Evolutionary conservation across 768 basidiomycete genomes (phyloP).

Genomic region (Ramaria sp.): DNA sequence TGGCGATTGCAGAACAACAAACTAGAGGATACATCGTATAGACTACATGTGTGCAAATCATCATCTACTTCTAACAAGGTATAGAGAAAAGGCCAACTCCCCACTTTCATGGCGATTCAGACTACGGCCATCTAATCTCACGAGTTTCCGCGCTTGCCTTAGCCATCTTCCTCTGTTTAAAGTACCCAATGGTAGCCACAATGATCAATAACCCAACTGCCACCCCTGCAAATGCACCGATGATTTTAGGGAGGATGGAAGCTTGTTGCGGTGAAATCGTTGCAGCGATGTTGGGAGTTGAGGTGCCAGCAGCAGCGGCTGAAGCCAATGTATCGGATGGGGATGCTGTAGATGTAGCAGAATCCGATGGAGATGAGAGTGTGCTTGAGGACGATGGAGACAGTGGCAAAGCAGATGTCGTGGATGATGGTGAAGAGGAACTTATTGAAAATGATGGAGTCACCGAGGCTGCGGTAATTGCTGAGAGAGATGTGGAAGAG

Average conservation of each 20-base stretch:
- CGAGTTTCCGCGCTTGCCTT: not conserved
- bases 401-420: not conserved
- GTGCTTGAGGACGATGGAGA: not conserved
- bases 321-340: not conserved
- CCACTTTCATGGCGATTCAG: not conserved
- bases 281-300: not conserved
- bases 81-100: not conserved
- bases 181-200: not conserved
- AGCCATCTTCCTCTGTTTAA: slow-evolving; percentile 2
- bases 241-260: slow-evolving; percentile 3
- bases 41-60: too few relatives aligned
- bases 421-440: not conserved
- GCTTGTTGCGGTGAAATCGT: not conserved
- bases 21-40: too few relatives aligned
- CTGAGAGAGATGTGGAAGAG: not conserved
- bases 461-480: not conserved
- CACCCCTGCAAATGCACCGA: slow-evolving; percentile 6
- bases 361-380: not conserved
- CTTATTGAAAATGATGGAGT: not conserved
- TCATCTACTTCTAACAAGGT: too few relatives aligned
- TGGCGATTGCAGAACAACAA: too few relatives aligned
- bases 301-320: not conserved
- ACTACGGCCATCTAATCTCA: slow-evolving; percentile 3
- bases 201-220: not conserved
- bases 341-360: not conserved